phyloP scores from a whole-genome alignment of 768 basidiomycete genomes.

The Mycena leptocephala region DNA sequence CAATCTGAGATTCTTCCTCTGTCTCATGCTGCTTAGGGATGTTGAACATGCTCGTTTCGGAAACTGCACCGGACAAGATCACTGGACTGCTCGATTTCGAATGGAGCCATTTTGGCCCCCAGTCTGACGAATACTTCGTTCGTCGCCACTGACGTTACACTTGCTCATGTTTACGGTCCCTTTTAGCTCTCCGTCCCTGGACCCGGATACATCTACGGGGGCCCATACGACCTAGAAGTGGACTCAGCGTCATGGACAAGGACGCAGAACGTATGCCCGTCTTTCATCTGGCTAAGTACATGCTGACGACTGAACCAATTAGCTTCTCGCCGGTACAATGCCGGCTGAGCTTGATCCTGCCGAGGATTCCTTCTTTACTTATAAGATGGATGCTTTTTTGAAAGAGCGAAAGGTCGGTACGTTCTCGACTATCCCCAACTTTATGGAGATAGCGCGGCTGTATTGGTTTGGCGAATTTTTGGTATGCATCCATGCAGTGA shows the following conservation, averaged over 20 bases:
- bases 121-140: slow-evolving; percentile 24
- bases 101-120: slow-evolving; percentile 23
- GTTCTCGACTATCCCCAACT: slow-evolving; percentile 23
- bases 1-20: too few relatives aligned
- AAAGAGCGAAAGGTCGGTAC: slow-evolving; percentile 14
- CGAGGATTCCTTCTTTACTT: neutral
- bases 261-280: neutral
- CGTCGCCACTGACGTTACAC: neutral
- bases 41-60: slow-evolving; percentile 17
- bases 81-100: slow-evolving; percentile 27
- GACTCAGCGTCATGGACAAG: neutral
- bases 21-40: neutral
- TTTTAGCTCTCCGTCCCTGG: slow-evolving; percentile 17
- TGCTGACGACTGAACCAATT: neutral
- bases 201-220: slow-evolving; percentile 17
- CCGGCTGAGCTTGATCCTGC: neutral
- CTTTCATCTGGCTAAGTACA: neutral
- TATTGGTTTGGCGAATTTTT: slow-evolving; percentile 27
- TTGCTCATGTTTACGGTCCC: neutral
- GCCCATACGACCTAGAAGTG: slow-evolving; percentile 8
- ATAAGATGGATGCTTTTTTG: slow-evolving; percentile 17
- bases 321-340: slow-evolving; percentile 18
- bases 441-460: slow-evolving; percentile 17
- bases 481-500: neutral
- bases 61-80: neutral